Conservation (phyloP, 306 rosid species). For the Vigna radiata region DNA sequence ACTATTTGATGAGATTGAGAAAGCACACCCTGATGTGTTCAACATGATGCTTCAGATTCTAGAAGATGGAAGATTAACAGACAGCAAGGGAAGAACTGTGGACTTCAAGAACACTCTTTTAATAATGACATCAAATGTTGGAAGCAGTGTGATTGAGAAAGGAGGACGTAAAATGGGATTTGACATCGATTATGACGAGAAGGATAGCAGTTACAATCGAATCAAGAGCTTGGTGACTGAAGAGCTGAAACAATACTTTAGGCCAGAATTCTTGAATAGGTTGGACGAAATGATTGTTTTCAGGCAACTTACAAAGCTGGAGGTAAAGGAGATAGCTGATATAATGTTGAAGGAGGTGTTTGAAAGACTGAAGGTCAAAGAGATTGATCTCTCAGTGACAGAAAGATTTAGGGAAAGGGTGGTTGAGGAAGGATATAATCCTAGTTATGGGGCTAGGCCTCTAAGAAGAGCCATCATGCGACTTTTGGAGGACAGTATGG, state of each 20-base stretch:
- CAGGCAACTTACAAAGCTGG: slow-evolving; percentile 91
- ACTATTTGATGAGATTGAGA: slow-evolving; percentile 94
- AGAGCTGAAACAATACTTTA: slow-evolving; percentile 89
- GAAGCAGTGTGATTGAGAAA: slow-evolving; percentile 97
- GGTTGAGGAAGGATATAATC: slow-evolving; percentile 93
- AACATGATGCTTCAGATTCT: slow-evolving; percentile 99
- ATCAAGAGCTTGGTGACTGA: slow-evolving; percentile 95
- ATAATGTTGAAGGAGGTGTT: slow-evolving; percentile 94
- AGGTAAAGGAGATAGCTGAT: slow-evolving; percentile 94
- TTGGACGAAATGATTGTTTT: slow-evolving; percentile 97
- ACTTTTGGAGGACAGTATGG: slow-evolving; percentile 98
- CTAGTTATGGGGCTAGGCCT: slow-evolving; percentile 98
- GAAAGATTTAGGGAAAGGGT: slow-evolving; percentile 93
- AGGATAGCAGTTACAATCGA: slow-evolving; percentile 87
- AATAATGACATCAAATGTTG: slow-evolving; percentile 96
- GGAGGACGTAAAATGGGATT: slow-evolving; percentile 92
- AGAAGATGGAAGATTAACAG: slow-evolving; percentile 95
- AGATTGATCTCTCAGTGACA: slow-evolving; percentile 89
- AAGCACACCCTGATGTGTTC: slow-evolving; percentile 97
- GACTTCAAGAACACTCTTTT: slow-evolving; percentile 96
- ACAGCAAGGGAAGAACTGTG: slow-evolving; percentile 95
- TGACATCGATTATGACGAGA: slow-evolving; percentile 89
- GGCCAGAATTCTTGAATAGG: slow-evolving; percentile 93
- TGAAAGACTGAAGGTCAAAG: slow-evolving; percentile 79
- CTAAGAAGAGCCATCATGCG: slow-evolving; percentile 96